Conservation (phyloP, 1,139 yeast species). For the Chernovozyma sophiae-reginae region DNA sequence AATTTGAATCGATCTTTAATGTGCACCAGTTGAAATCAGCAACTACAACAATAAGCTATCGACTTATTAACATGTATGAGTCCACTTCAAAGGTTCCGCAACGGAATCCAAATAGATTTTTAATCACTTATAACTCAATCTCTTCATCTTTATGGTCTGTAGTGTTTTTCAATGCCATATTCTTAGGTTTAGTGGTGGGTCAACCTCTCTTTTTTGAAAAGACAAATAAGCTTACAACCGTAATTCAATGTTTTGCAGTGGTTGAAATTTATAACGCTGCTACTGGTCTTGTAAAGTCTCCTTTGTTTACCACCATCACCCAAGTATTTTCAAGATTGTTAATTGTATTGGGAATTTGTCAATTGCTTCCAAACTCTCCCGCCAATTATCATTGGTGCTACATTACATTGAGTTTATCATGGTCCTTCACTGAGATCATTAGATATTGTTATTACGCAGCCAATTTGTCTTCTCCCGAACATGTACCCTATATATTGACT, state of each 20-base stretch:
- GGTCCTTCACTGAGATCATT: slow-evolving; percentile 89
- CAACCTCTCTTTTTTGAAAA: slow-evolving; percentile 59
- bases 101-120: slow-evolving; percentile 1
- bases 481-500: slow-evolving; percentile 60
- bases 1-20: no score
- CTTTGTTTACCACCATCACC: slow-evolving; percentile 73
- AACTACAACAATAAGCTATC: no score
- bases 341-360: slow-evolving; percentile 80
- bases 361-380: slow-evolving; percentile 63
- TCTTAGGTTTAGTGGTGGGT: slow-evolving; percentile 37
- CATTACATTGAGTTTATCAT: slow-evolving; percentile 67
- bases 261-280: slow-evolving; percentile 78
- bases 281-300: slow-evolving; percentile 78
- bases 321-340: slow-evolving; percentile 85
- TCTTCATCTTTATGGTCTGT: slow-evolving; percentile 45
- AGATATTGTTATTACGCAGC: slow-evolving; percentile 83
- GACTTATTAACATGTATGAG: no score
- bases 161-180: slow-evolving; percentile 39
- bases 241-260: slow-evolving; percentile 78
- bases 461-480: slow-evolving; percentile 50
- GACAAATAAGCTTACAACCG: slow-evolving; percentile 56
- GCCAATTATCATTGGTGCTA: slow-evolving; percentile 61
- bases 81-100: not conserved
- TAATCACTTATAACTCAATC: slow-evolving; percentile 42
- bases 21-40: no score